These are phyloP conservation scores for Colletotrichum sp. DNA, from an alignment of 2,329 filamentous ascomycete genomes.

Conservation along the genomic window DNA sequence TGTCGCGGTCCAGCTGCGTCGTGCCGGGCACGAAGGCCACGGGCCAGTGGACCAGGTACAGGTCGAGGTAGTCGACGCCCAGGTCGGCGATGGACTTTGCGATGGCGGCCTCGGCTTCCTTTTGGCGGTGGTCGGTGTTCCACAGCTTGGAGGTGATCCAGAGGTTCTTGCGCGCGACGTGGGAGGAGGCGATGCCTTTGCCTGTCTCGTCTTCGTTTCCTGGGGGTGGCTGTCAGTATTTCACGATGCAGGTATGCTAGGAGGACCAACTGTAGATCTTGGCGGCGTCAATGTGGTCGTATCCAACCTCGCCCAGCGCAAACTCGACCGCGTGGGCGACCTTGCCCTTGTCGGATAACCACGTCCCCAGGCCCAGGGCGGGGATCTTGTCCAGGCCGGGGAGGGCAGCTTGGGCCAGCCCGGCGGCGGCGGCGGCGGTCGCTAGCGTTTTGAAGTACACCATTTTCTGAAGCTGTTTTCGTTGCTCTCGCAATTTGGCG, in stretches of 20 bases:
- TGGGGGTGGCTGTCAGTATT: neutral
- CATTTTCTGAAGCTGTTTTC: neutral
- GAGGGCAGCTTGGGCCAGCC: slow-evolving; percentile 3
- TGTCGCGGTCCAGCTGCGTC: slow-evolving; percentile 30
- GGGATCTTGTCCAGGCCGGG: slow-evolving; percentile 5
- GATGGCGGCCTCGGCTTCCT: slow-evolving; percentile 41
- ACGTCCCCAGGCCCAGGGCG: slow-evolving; percentile 51
- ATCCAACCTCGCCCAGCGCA: slow-evolving; percentile 50
- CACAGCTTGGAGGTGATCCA: slow-evolving; percentile 73
- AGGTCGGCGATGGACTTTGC: slow-evolving; percentile 51
- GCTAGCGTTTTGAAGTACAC: neutral
- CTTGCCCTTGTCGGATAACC: slow-evolving; percentile 65
- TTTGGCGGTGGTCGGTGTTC: slow-evolving; percentile 51
- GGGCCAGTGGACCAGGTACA: slow-evolving; percentile 55
- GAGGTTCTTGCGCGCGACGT: slow-evolving; percentile 49
- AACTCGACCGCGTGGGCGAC: slow-evolving; percentile 63
- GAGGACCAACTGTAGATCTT: slow-evolving; percentile 50
- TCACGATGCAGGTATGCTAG: no score
- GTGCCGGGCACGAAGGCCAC: slow-evolving; percentile 37
- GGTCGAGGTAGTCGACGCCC: slow-evolving; percentile 53
- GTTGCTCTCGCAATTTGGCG: neutral
- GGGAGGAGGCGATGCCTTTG: slow-evolving; percentile 48
- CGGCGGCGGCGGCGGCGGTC: neutral
- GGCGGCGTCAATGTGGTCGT: slow-evolving; percentile 61
- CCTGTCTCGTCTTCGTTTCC: slow-evolving; percentile 60